phyloP scores from a whole-genome alignment of 495 filamentous ascomycete genomes.

The Tuber calosporum region DNA sequence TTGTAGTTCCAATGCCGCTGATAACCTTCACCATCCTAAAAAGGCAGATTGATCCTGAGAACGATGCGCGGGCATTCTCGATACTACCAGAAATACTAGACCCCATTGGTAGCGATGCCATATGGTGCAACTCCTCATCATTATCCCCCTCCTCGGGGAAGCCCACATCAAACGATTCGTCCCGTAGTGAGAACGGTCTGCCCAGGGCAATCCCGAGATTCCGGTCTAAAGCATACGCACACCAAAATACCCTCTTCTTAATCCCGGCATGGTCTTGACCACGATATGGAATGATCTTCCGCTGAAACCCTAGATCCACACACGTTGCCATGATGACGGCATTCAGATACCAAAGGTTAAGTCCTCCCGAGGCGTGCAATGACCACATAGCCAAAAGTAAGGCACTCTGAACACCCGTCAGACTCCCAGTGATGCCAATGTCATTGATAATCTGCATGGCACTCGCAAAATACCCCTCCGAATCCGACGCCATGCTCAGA shows the following conservation, averaged over 20 bases:
- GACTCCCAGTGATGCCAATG: slow-evolving; percentile 36
- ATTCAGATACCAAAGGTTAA: slow-evolving; percentile 40
- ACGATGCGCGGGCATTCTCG: slow-evolving; percentile 16
- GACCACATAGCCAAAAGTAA: slow-evolving; percentile 39
- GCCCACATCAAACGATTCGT: slow-evolving; percentile 38
- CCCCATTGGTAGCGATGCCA: slow-evolving; percentile 11
- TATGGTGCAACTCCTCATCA: slow-evolving; percentile 33
- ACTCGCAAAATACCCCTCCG: slow-evolving; percentile 39
- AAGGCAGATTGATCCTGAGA: slow-evolving; percentile 35
- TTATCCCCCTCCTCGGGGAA: slow-evolving; percentile 38
- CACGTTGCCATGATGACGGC: slow-evolving; percentile 39
- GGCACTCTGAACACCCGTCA: slow-evolving; percentile 34
- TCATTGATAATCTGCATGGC: slow-evolving; percentile 32
- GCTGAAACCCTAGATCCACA: slow-evolving; percentile 38
- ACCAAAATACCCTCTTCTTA: slow-evolving; percentile 50
- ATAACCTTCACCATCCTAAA: slow-evolving; percentile 36
- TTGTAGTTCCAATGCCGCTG: slow-evolving; percentile 37
- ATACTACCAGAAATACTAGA: slow-evolving; percentile 8
- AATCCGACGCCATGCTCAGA: slow-evolving; percentile 23
- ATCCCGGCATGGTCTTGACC: slow-evolving; percentile 29
- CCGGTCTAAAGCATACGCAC: slow-evolving; percentile 49
- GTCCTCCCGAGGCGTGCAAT: slow-evolving; percentile 27
- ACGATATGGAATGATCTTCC: slow-evolving; percentile 25
- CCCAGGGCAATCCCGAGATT: slow-evolving; percentile 49
- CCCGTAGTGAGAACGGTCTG: slow-evolving; percentile 37